A percentile compares a stretch with the other conserved stretches of the same genome.
These are phyloP conservation scores for Diatrype stigma DNA, from an alignment of 2,329 filamentous ascomycete species.

Conservation along the genomic window DNA sequence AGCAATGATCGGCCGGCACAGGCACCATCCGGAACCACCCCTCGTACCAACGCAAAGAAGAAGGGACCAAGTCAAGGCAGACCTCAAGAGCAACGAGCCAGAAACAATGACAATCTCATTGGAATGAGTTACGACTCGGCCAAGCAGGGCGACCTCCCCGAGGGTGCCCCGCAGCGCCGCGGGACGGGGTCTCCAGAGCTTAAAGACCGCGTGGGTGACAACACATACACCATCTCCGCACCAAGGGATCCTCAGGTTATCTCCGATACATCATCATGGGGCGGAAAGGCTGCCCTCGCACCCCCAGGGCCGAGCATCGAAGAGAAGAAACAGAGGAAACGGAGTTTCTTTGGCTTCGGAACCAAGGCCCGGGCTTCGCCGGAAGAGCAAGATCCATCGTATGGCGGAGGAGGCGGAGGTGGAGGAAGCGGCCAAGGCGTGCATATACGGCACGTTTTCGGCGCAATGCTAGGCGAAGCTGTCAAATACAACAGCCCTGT, in stretches of 20 bases:
- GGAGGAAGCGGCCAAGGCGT: conserved; percentile 35
- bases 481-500: conserved; percentile 73
- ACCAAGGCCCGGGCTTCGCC: conserved; percentile 55
- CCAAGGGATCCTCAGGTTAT: conserved; percentile 83
- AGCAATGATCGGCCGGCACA: conserved; percentile 35
- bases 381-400: conserved; percentile 54
- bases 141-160: conserved; percentile 48
- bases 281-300: conserved; percentile 61
- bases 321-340: conserved; percentile 78
- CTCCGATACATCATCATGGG: conserved; percentile 78
- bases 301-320: conserved; percentile 50
- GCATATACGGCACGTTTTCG: conserved; percentile 69
- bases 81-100: conserved; percentile 30
- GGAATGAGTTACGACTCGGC: conserved; percentile 56
- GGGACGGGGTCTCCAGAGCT: conserved; percentile 24
- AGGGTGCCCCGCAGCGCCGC: conserved; percentile 34
- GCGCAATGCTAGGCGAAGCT: conserved; percentile 78
- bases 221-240: conserved; percentile 65
- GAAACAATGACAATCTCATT: conserved; percentile 44
- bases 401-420: conserved; percentile 43
- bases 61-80: conserved; percentile 34
- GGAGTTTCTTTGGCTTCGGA: conserved; percentile 69
- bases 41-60: conserved; percentile 38
- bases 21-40: conserved; percentile 25
- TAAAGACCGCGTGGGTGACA: conserved; percentile 29